These are phyloP conservation scores for Pyrrhoderma noxium DNA, from an alignment of 1,284 basidiomycete genomes.

Conservation along the genomic window DNA sequence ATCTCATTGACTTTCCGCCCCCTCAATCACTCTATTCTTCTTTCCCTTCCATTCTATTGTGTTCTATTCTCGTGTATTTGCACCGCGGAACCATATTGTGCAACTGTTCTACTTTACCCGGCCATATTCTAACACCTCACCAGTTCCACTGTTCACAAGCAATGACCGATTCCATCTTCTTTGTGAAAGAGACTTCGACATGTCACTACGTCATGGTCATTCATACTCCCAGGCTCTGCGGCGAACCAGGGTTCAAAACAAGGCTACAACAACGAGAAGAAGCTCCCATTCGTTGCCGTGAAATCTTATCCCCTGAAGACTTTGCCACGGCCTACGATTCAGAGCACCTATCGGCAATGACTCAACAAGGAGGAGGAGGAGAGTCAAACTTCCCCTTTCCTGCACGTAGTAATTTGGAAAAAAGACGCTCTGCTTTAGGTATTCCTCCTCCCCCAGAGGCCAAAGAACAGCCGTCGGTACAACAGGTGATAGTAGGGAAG, in stretches of 20 bases:
- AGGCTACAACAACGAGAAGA: slow-evolving; percentile 59
- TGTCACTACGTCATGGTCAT: slow-evolving; percentile 90
- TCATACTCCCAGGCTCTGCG: slow-evolving; percentile 86
- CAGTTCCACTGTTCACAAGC: slow-evolving; percentile 95
- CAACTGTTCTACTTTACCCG: background rate
- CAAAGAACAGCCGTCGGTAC: no score
- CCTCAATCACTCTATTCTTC: background rate
- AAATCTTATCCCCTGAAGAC: slow-evolving; percentile 43
- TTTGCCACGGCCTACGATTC: slow-evolving; percentile 20
- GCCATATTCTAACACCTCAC: background rate
- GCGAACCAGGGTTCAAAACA: slow-evolving; percentile 84
- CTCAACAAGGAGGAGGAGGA: no score
- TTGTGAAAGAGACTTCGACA: slow-evolving; percentile 87
- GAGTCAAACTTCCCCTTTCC: no score
- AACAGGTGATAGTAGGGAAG: no score
- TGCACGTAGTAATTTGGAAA: no score
- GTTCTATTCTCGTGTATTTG: slow-evolving; percentile 1
- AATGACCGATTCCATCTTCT: slow-evolving; percentile 76
- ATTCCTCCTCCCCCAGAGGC: no score
- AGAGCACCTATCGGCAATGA: no score
- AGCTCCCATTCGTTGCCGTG: slow-evolving; percentile 64
- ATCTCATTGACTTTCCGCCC: background rate
- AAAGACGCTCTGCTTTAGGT: no score
- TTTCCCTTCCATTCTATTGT: background rate
- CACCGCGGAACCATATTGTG: background rate